Base-by-base conservation (phyloP, 2,329 filamentous ascomycete species). In the Fusarium virguliforme region DNA sequence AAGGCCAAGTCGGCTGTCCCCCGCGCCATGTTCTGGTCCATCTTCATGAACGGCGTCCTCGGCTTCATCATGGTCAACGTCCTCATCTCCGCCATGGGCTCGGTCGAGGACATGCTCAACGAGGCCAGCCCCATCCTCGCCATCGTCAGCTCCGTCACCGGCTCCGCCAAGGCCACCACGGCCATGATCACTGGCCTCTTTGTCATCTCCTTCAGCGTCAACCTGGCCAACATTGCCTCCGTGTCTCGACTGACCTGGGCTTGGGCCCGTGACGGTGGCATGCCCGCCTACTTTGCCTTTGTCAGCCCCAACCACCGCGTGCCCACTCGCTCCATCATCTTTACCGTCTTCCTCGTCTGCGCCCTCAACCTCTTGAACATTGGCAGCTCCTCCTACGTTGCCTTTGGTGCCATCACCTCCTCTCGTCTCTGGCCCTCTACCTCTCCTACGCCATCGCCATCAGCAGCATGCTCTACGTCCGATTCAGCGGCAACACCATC, bases 41-140 rank as follows among this genome's bases (percentile, higher is more conserved):
- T 75, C 53, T 74, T 75, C 38, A 75, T 75, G 73, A 75, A 75
- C 8, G 74, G 74, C 7, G 58, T 69, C 2, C 72, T 75, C 8
- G 74, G 73, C 6, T 75, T 75, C 51, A n/a, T 75, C 48, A 75
- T 75, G 73, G 74, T 75, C 8, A 75, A 75, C 18, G 70, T 75
- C 6, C 64, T 75, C 3, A 74, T 75, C n/a, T 74, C 74, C 1
- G 65, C 72, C 2, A 75, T 75, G 74, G 73, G 74, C 5, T 72
- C 74, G 1, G 63, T 75, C 1, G 74, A 75, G 3, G 74, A 75
- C 32, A 75, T 75, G 57, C 55, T 75, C 4, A 34, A 38, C 18
- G 64, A 75, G 6, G 30, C 73, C 3, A 75, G 73, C 35, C 73
- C 70, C 2, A 75, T 75, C 4, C 72, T 74, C 1, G 71, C 73